Evolutionary conservation across 495 filamentous ascomycete species (phyloP).

Genomic region (Polyplosphaeria fusca): DNA sequence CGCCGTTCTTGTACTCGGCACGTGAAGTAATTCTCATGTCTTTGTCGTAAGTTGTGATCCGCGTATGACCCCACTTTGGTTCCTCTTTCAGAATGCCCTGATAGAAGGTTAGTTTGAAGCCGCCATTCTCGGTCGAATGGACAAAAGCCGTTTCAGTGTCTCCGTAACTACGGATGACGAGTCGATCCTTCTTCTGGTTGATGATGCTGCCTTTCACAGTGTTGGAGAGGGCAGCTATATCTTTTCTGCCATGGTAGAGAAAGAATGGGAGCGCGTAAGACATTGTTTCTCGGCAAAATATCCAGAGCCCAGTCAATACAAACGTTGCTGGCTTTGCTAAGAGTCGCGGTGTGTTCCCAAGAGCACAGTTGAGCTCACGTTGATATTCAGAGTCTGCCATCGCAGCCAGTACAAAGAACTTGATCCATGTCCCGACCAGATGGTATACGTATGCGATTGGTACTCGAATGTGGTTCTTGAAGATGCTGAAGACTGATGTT

Average conservation of each 20-base stretch:
- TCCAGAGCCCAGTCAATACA: slow-evolving; percentile 51
- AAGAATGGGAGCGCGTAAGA: slow-evolving; percentile 47
- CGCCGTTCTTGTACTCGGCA: slow-evolving; percentile 49
- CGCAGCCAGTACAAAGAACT: slow-evolving; percentile 54
- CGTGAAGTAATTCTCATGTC: slow-evolving; percentile 49
- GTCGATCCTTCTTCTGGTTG: slow-evolving; percentile 28
- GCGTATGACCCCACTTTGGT: slow-evolving; percentile 39
- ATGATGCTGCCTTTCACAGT: slow-evolving; percentile 32
- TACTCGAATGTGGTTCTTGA: slow-evolving; percentile 7
- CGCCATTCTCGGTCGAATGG: slow-evolving; percentile 13
- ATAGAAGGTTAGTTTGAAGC: slow-evolving; percentile 34
- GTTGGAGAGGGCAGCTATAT: slow-evolving; percentile 23
- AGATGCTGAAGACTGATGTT: slow-evolving; percentile 7
- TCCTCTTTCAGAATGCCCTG: slow-evolving; percentile 26
- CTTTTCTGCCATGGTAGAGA: slow-evolving; percentile 36
- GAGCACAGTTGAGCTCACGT: slow-evolving; percentile 53
- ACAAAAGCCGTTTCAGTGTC: slow-evolving; percentile 33
- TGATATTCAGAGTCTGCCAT: slow-evolving; percentile 60
- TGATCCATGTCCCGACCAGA: slow-evolving; percentile 44
- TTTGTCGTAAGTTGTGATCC: slow-evolving; percentile 50
- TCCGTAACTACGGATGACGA: slow-evolving; percentile 30
- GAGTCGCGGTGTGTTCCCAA: slow-evolving; percentile 37
- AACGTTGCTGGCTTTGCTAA: slow-evolving; percentile 44
- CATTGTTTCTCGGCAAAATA: slow-evolving; percentile 40
- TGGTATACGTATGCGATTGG: slow-evolving; percentile 42